Base-by-base conservation (phyloP, 768 basidiomycete species). In the Pisolithus sp. region DNA sequence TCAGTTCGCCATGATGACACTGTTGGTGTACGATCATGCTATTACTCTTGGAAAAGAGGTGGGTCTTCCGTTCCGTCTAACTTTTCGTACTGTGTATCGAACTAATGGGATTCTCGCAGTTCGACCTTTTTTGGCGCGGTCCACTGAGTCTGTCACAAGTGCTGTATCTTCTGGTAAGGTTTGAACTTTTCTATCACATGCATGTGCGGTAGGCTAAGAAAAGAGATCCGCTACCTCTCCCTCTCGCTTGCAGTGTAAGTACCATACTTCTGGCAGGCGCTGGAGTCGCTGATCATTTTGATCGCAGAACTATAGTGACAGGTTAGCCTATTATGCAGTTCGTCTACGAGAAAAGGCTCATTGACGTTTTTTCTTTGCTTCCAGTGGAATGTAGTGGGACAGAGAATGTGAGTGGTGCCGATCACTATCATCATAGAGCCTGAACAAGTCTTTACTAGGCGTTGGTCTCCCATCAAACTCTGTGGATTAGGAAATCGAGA, bases 161-260 rank as follows among this genome's bases (percentile, higher is more conserved):
- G 17, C 18, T 56, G 9, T 56, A 56, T 46, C 53, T 56, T 15
- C n/a, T 23, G 13, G 55, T 56, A 34, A 46, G 45, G 10, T 18
- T 34, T 5, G n/a, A 13, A 34, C 3, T 15, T 15, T 34, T 34
- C 34, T 15, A 13, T 13, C 12, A 15, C 34, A 4, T 34, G 34
- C 12, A 21, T n/a, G 36, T 17, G 17, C 5, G 9, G 20, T 10
- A 28, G 21, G 23, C 48, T 31, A 26, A 34, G 31, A 6, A 2
- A 18, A 36, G 40, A 57, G 53, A 54, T 54, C 28, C 52, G 55
- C 39, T 56, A 56, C 46, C 17, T 54, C n/a, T 17, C 43, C 0
- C 24, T 45, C 13, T 1, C 17, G 15, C 43, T 45, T 15, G 26
- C 17, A 45, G 43, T 7, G 43, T 45, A 28, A 18, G 41, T 23